Evolutionary conservation across 129 eudicot species (phyloP), one percentile per base, ranked within the genome.

Genomic region (Rutidosis leptorrhynchoides): DNA sequence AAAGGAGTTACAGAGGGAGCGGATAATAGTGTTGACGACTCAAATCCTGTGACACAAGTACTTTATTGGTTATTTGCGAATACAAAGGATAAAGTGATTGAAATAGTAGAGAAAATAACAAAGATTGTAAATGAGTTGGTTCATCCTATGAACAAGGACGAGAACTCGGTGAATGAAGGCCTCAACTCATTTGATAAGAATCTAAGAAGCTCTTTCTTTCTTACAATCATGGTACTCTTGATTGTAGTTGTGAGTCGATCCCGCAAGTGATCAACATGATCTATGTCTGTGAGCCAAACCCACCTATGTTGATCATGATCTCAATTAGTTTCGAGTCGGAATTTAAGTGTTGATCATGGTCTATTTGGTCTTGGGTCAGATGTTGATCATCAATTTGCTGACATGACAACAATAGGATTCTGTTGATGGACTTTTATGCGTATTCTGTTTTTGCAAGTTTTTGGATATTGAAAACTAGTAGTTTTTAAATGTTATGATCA

Each of bases 161-260:
- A 74, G 51, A 64, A 64, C 52, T 9, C 54, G 6, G 48, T 52
- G 23, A 5, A 59, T 20, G 28, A 7, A 17, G 45, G 45, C 57
- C 10, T 17, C 2, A 12, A 73, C 59, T 64, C 75, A 3, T 77
- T 90, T 53, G 75, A 81, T 6, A 83, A 81, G 46, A 84, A 66
- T 68, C 80, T 87, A 63, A 77, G 62, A 51, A 72, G 82, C 62
- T 79, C 94, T 9, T 78, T 90, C 78, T 40, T 83, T 56, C 90
- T 90, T 35, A 76, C 96, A 1, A 29, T 85, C 8, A 66, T 87
- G 58, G 93, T 90, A 67, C 71, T 87, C 61, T 72, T 90, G 61
- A 74, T 87, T 49, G 97, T 87, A 7, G 88, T 84, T 5, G 82
- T 90, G 57, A 61, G 76, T 77, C 87, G 90, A 42, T 70, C 82